Evolutionary conservation across 2,329 filamentous ascomycete genomes (phyloP), one percentile per base, ranked within the genome.

Genomic region (Eurotiales sp.): DNA sequence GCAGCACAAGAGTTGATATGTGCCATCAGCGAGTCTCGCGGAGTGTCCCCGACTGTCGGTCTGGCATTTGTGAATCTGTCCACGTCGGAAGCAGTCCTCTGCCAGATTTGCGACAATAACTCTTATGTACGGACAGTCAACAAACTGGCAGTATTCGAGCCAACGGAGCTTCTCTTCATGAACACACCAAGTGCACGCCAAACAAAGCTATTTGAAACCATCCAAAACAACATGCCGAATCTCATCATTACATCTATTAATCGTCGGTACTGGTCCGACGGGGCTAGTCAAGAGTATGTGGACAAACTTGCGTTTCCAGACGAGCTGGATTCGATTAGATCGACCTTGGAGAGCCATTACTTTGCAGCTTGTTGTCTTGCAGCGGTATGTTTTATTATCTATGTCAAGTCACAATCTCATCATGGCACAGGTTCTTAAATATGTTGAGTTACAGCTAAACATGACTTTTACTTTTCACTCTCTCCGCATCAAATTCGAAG

Each of bases 41-140:
- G 90, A 4, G 81, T 96, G 4, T 85, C 88, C 19, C 90, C 90
- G 0, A 87, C 85, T 0, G 85, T 97, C 2, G 91, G 92, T 1
- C 76, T 96, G 36, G 88, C 90, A 2, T 91, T 96, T 63, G 77
- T 96, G 63, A 95, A 97, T 62, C 77, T 95, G 3, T 85, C 88
- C 37, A 91, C 88, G 2, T 88, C 87, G 34, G 90, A 96, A 69
- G 88, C 84, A 14, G 83, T 90, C 23, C 78, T 97, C 34, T 95
- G 89, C 63, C 90, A 96, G 63, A 92, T 97, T 57, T 90, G 87
- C 63, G 92, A 97, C 67, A 95, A 86, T 51, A 90, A 96, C 65
- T 95, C 90, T 29, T 97, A 95, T 65, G 85, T 90, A 52, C 86
- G 85, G 63, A 95, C 90, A 0, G 77, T 95, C 25, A 88, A 95